Base-by-base conservation (phyloP, 108 stramenopile genomes). In the Discostella pseudostelligera region DNA sequence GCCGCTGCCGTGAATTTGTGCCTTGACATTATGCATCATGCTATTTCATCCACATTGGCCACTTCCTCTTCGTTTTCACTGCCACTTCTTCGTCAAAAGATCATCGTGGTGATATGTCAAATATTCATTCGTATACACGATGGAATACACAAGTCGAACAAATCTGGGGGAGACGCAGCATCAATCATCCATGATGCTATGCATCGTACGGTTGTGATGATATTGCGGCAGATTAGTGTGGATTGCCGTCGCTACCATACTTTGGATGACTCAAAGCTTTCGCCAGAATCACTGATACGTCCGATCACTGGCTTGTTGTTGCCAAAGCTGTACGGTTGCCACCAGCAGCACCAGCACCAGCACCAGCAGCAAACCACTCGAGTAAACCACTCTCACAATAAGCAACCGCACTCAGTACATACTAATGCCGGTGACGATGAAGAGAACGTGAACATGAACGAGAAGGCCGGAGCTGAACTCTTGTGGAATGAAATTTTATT, bases 251-350 rank as follows among this genome's bases (percentile, higher is more conserved):
- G 16, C 17, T 21, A 37, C 43, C n/a, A n/a, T 26, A 26, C 62
- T 14, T 59, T 25, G n/a, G 29, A 36, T 24, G 20, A 10, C 44
- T 25, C 0, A 1, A 29, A 32, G 42, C 53, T 70, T 19, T 70
- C 76, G 42, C 40, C 69, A 20, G 76, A 70, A 19, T 40, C 69
- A 55, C n/a, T 79, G 14, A 4, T 32, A 5, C 66, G 78, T 13
- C 62, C 66, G 0, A 48, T 79, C 39, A 67, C 76, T 14, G 78
- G 78, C n/a, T 73, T 74, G 66, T 46, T 79, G 42, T 20, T 79
- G 24, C 67, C 72, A 11, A 69, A 51, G 39, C 35, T 77, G 49
- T 77, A 77, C 51, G 32, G 32, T 32, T 32, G 32, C 32, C 32
- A 32, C 46, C 67, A 11, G 12, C 29, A 46, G 48, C 40, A 42